Evolutionary conservation across 148 eudicot genomes (phyloP), one percentile per base, ranked within the genome.

Genomic region (Chenopodium berlandieri): DNA sequence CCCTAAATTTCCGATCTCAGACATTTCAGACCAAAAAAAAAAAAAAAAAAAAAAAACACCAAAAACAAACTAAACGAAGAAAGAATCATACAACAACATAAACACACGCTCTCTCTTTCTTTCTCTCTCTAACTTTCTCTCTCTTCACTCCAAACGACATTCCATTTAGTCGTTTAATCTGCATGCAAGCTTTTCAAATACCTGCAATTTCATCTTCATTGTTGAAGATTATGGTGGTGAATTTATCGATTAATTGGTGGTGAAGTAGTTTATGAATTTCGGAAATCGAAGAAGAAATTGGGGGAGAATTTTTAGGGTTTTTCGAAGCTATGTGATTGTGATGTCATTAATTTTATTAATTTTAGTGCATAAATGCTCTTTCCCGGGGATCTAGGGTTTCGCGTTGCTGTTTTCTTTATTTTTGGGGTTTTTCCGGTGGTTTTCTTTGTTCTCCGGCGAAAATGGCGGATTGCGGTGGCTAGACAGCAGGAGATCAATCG

Each of bases 381-480:
- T 69, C 87, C 86, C 83, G 89, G 89, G 85, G 90, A 89, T 90
- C 89, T 92, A 87, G 94, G 94, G 91, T 90, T 94, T 82, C 79
- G 86, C 80, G 66, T 85, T 66, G 83, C 87, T 85, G 85, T 40
- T 52, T 77, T 83, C 78, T 85, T 84, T 75, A 54, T 79, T 37
- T 74, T 89, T 20, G 83, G 85, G 27, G 50, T 83, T 54, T 75
- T 83, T 52, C 88, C 87, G 76, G 86, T 79, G 73, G 68, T 88
- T 23, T 87, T 80, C 14, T 68, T 93, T 7, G 73, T 92, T 30
- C 34, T 91, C 78, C 88, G 93, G 30, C 86, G 93, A 46, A 93
- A 91, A 90, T 91, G 97, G 98, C 78, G 90, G 82, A 52, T 78
- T 9, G 88, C 85, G 54, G 89, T 75, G 70, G 95, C 88, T 13